Evolutionary conservation across 139 green algal species (phyloP).

Genomic region (Closterium sp.): DNA sequence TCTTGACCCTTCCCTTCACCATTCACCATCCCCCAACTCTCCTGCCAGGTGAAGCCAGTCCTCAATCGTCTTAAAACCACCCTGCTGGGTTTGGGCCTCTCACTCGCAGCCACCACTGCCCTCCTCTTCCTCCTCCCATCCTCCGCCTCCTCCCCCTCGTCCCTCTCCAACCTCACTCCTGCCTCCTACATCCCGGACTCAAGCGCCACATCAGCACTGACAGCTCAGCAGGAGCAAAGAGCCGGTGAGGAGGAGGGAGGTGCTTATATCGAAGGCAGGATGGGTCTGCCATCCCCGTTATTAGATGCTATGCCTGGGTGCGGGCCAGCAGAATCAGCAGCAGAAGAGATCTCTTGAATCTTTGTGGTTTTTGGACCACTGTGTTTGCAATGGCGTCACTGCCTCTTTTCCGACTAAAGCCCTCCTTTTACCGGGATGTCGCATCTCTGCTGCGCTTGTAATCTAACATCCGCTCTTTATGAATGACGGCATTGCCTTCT

Average conservation of each 20-base stretch:
- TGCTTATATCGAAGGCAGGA: not conserved
- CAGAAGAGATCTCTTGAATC: not conserved
- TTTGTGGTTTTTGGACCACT: not conserved
- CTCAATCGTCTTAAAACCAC: slow-evolving; percentile 60
- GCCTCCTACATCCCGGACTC: not conserved
- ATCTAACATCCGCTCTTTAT: too few relatives aligned
- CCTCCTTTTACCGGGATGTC: too few relatives aligned
- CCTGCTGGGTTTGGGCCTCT: slow-evolving; percentile 55
- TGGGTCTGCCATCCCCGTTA: not conserved
- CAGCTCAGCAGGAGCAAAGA: not conserved
- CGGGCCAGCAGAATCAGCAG: not conserved
- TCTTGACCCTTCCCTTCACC: too few relatives aligned
- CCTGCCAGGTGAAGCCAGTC: slow-evolving; percentile 50
- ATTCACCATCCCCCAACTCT: too few relatives aligned
- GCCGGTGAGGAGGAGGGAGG: not conserved
- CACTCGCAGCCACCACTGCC: slow-evolving; percentile 9
- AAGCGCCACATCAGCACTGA: not conserved
- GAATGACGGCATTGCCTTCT: too few relatives aligned
- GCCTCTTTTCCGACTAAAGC: too few relatives aligned
- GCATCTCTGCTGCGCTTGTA: too few relatives aligned
- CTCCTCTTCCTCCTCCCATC: slow-evolving; percentile 28
- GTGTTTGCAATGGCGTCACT: too few relatives aligned
- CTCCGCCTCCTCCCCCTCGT: not conserved
- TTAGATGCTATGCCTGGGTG: not conserved
- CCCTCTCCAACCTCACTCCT: not conserved